Evolutionary conservation across 352 stramenopile genomes (phyloP).

Genomic region (Pythium phragmitis): DNA sequence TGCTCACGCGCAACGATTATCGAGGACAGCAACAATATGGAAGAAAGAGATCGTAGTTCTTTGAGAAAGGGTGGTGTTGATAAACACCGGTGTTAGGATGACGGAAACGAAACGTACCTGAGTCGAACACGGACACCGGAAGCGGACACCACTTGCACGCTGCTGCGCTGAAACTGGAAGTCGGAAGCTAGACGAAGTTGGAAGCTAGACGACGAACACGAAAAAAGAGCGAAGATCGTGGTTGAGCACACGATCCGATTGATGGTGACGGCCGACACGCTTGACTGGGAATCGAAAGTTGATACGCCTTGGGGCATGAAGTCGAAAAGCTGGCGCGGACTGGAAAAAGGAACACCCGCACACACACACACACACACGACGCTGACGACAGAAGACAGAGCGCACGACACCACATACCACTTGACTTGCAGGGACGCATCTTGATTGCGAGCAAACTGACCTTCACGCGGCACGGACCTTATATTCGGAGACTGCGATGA

Average conservation of each 20-base stretch:
- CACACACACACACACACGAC: background rate
- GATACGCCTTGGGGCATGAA: background rate
- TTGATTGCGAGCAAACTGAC: background rate
- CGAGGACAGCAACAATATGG: too few species aligned
- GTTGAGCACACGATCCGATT: background rate
- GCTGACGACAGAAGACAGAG: background rate
- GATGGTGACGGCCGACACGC: background rate
- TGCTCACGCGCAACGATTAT: too few species aligned
- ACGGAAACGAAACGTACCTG: constrained; percentile 3
- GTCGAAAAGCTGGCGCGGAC: background rate
- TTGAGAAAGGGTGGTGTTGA: constrained; percentile 19
- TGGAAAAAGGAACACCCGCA: background rate
- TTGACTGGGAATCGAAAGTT: background rate
- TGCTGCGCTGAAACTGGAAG: background rate
- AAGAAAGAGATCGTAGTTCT: constrained; percentile 1
- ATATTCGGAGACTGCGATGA: constrained; percentile 5
- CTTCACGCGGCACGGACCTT: background rate
- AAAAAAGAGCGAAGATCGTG: background rate
- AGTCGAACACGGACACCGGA: background rate
- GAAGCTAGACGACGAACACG: background rate
- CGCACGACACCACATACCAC: background rate
- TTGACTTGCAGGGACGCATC: background rate
- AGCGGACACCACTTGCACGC: too few species aligned
- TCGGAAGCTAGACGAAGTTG: background rate
- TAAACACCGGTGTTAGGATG: constrained; percentile 15